Evolutionary conservation across 306 rosid species (phyloP).

Genomic region (Trifolium subterraneum): DNA sequence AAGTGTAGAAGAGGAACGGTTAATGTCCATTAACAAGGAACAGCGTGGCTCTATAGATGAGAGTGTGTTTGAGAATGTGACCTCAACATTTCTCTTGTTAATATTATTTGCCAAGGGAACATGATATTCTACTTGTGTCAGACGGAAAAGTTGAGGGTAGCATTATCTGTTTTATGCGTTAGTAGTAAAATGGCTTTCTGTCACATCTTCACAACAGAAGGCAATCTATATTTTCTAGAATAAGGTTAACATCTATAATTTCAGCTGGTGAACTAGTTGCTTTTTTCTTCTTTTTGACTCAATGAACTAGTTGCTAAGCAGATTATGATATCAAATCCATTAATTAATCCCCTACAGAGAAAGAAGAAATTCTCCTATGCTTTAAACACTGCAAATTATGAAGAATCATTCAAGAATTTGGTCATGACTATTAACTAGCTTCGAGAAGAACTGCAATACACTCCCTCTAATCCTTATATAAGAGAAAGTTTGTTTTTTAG

Average conservation of each 20-base stretch:
- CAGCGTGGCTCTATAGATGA: background rate
- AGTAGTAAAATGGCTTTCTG: conserved; percentile 5
- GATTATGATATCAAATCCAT: background rate
- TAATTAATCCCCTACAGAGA: background rate
- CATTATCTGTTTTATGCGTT: too few relatives aligned
- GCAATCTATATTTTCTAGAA: conserved; percentile 7
- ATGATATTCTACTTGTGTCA: conserved; percentile 12
- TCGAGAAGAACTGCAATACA: background rate
- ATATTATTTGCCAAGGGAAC: background rate
- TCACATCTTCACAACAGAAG: background rate
- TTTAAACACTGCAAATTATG: conserved; percentile 19
- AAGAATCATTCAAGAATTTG: conserved; percentile 10
- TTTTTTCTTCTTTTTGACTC: too few relatives aligned
- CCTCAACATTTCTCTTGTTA: background rate
- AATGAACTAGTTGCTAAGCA: background rate
- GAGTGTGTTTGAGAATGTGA: background rate
- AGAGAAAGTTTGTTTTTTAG: too few relatives aligned
- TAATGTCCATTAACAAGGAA: background rate
- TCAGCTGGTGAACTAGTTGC: background rate
- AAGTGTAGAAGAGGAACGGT: background rate
- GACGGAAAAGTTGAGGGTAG: conserved; percentile 4
- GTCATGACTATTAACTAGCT: background rate
- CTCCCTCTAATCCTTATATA: too few relatives aligned
- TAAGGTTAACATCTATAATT: background rate
- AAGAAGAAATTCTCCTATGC: conserved; percentile 9